Percentiles rank a stretch among this genome's conserved stretches.
These are phyloP conservation scores for Metschnikowia similis DNA, from an alignment of 805 yeast species.

Conservation along the genomic window DNA sequence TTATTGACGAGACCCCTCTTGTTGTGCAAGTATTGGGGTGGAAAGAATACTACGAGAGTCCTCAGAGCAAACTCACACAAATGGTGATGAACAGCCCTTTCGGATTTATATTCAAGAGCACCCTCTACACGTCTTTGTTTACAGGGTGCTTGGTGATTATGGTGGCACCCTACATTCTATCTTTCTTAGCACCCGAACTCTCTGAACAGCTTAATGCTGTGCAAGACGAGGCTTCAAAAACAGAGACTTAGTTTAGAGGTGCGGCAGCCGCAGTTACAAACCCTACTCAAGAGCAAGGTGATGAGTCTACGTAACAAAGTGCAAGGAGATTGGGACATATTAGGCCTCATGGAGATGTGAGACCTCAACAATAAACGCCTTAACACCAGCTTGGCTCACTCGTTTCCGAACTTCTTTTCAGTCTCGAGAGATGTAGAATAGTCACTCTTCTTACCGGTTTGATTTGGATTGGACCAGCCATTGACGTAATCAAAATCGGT, in stretches of 20 bases:
- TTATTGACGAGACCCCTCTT: slow-evolving; percentile 19
- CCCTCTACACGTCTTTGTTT: slow-evolving; percentile 32
- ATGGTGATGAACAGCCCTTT: slow-evolving; percentile 38
- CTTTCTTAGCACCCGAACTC: slow-evolving; percentile 33
- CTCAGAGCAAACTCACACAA: slow-evolving; percentile 26
- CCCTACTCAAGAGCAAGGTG: background rate
- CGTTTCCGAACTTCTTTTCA: slow-evolving; percentile 17
- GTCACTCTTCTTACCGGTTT: slow-evolving; percentile 20
- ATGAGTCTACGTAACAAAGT: background rate
- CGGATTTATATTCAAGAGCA: slow-evolving; percentile 37
- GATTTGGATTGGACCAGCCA: slow-evolving; percentile 38
- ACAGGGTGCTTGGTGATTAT: slow-evolving; percentile 24
- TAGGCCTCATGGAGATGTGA: background rate
- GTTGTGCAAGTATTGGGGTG: slow-evolving; percentile 16
- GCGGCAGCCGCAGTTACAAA: background rate
- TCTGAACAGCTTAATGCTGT: slow-evolving; percentile 29
- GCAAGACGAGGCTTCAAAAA: slow-evolving; percentile 4
- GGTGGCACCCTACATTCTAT: slow-evolving; percentile 29
- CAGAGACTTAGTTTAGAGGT: background rate
- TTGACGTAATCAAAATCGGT: slow-evolving; percentile 37
- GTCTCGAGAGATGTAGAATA: slow-evolving; percentile 21
- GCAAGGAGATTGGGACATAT: background rate
- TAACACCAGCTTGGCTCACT: slow-evolving; percentile 3
- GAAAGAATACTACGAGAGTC: slow-evolving; percentile 33
- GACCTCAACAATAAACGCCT: background rate